A percentile compares a stretch with the other conserved stretches of the same genome.
phyloP scores from a whole-genome alignment of 1,284 basidiomycete genomes.

The Moniliella sp. region DNA sequence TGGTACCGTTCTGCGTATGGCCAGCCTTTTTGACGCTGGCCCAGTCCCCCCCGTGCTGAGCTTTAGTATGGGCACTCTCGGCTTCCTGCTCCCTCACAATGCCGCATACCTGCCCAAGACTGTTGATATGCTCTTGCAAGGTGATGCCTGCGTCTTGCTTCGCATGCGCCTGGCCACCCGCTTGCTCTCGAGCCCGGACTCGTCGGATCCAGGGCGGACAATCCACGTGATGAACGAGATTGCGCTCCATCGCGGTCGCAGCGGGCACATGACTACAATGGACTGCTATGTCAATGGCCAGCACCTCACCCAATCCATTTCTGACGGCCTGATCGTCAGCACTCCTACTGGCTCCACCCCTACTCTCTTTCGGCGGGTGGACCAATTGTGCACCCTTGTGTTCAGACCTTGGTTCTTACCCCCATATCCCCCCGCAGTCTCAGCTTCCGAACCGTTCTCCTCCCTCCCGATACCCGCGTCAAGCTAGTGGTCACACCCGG shows the following conservation, averaged over 20 bases:
- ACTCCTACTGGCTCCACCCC: constrained; percentile 87
- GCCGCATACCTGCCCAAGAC: constrained; percentile 13
- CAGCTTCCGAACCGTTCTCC: constrained; percentile 72
- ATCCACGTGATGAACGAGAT: constrained; percentile 98
- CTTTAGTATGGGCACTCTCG: constrained; percentile 85
- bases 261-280: constrained; percentile 76
- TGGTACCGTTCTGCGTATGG: constrained; percentile 82
- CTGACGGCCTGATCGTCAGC: constrained; percentile 78
- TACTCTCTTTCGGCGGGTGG: constrained; percentile 88
- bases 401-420: constrained; percentile 70
- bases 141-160: constrained; percentile 14
- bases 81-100: constrained; percentile 79
- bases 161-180: constrained; percentile 20
- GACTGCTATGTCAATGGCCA: constrained; percentile 87
- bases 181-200: constrained; percentile 9
- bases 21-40: constrained; percentile 64
- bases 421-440: constrained; percentile 83
- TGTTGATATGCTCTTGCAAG: constrained; percentile 13
- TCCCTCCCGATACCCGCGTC: constrained; percentile 59
- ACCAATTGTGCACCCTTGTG: constrained; percentile 79
- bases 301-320: constrained; percentile 80
- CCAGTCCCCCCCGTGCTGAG: constrained; percentile 82
- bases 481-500: constrained; percentile 66
- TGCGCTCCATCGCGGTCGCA: constrained; percentile 68
- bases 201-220: constrained; percentile 6